Base-by-base conservation (phyloP, 2,329 filamentous ascomycete species). In the Incumbomyces lentus region DNA sequence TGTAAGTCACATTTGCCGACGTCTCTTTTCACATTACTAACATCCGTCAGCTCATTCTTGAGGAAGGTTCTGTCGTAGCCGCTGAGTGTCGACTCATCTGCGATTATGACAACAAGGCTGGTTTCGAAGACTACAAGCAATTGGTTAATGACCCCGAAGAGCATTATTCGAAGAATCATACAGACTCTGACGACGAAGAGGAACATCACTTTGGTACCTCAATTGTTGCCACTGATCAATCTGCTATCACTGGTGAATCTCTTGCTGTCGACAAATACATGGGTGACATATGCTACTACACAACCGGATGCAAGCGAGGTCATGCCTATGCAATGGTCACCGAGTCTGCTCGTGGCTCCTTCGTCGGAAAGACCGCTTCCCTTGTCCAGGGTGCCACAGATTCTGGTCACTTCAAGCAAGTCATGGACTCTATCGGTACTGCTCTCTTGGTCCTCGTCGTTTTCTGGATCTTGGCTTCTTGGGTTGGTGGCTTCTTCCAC, bases 371-470 rank as follows among this genome's bases (percentile, higher is more conserved):
- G 64, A 86, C 82, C 57, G 83, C 83, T 52, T 76, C 77, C 57
- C 74, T 86, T 43, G 82, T 86, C 42, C 78, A 85, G 68, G 82
- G 82, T 55, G 82, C 83, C 55, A 74, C 84, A 68, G 83, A 86
- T 65, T 75, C 80, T 61, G 83, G 82, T 69, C 81, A 85, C 68
- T 85, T 85, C 77, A 86, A 87, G 72, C 82, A 82, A 55, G 83
- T 86, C 72, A 86, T 86, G 83, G 81, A 86, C 76, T 82, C 77
- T 62, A 86, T 87, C 61, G 82, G 82, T 67, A 85, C 81, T 44
- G 70, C 79, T 50, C 73, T 87, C 47, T 73, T 87, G 57, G 81
- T 86, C 58, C 72, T 86, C 52, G 83, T 86, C 69, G 81, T 86
- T 67, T 82, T 84, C 69, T 86, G 76, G 74, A 84, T 86, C 64